These are phyloP conservation scores for Nakazawaea wyomingensis DNA, from an alignment of 805 yeast genomes.

Conservation along the genomic window DNA sequence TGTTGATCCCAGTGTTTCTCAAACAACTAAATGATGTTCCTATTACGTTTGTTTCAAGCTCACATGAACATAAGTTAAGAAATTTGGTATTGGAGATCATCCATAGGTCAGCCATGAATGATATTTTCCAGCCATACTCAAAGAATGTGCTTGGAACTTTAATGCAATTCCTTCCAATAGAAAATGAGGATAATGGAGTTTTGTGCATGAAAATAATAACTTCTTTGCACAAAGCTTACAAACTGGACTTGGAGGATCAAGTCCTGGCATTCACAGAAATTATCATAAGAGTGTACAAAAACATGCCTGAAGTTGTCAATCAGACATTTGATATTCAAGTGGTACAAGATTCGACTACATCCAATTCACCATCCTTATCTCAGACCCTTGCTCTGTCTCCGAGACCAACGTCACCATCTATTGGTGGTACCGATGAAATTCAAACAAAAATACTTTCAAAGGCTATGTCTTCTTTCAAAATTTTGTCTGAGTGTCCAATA, in stretches of 20 bases:
- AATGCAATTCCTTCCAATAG: slow-evolving; percentile 56
- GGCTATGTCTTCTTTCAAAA: slow-evolving; percentile 81
- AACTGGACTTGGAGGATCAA: slow-evolving; percentile 55
- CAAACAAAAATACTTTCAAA: slow-evolving; percentile 48
- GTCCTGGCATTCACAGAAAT: slow-evolving; percentile 77
- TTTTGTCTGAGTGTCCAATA: slow-evolving; percentile 93
- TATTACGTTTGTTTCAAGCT: slow-evolving; percentile 57
- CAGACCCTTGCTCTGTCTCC: slow-evolving; percentile 26
- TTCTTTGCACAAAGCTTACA: slow-evolving; percentile 79
- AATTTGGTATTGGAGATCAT: slow-evolving; percentile 72
- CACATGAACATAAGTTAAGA: slow-evolving; percentile 76
- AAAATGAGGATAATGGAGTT: slow-evolving; percentile 95
- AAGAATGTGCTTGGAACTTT: slow-evolving; percentile 53
- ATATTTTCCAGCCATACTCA: slow-evolving; percentile 69
- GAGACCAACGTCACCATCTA: slow-evolving; percentile 35
- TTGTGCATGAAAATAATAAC: slow-evolving; percentile 85
- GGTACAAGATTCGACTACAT: not conserved
- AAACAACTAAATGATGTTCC: slow-evolving; percentile 63
- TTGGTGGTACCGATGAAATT: slow-evolving; percentile 34
- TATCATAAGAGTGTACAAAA: slow-evolving; percentile 70
- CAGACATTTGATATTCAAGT: slow-evolving; percentile 25
- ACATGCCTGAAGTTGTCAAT: slow-evolving; percentile 69
- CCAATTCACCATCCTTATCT: slow-evolving; percentile 10
- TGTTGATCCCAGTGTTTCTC: slow-evolving; percentile 65
- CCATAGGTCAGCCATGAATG: slow-evolving; percentile 79